phyloP scores from a whole-genome alignment of 2,329 filamentous ascomycete genomes.

The Fusarium lateritium region DNA sequence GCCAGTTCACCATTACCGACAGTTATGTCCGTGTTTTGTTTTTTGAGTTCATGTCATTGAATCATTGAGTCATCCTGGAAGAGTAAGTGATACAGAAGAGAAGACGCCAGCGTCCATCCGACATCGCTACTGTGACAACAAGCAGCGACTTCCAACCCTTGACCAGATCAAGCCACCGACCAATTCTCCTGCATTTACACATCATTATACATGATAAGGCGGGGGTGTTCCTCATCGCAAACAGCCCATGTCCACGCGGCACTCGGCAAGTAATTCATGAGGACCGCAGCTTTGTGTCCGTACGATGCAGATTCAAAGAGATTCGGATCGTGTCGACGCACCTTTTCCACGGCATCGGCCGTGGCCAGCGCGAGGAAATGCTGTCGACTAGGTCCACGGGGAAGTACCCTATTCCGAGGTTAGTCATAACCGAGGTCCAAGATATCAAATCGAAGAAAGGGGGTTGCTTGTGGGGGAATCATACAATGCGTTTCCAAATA shows the following conservation, averaged over 20 bases:
- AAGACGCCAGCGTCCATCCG: constrained; percentile 19
- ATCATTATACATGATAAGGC: constrained; percentile 56
- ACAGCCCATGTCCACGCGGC: constrained; percentile 59
- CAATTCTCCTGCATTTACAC: constrained; percentile 44
- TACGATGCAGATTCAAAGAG: constrained; percentile 59
- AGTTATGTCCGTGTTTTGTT: constrained; percentile 22
- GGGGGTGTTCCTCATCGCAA: constrained; percentile 52
- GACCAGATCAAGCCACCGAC: constrained; percentile 20
- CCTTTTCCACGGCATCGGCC: constrained; percentile 66
- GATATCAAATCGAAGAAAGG: constrained; percentile 51
- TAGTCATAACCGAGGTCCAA: constrained; percentile 39
- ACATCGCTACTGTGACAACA: constrained; percentile 20
- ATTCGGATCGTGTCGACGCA: constrained; percentile 49
- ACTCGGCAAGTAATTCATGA: constrained; percentile 56
- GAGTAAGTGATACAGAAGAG: constrained; percentile 19
- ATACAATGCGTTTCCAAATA: constrained; percentile 74
- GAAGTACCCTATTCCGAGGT: constrained; percentile 50
- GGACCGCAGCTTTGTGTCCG: constrained; percentile 49
- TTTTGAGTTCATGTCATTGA: constrained; percentile 15
- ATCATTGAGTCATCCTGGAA: constrained; percentile 13
- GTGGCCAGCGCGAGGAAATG: constrained; percentile 73
- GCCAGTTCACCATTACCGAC: constrained; percentile 11
- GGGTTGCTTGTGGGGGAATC: constrained; percentile 56
- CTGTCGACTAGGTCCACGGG: constrained; percentile 56
- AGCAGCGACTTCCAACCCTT: background rate